Evolutionary conservation across 768 basidiomycete species (phyloP).

Genomic region (Crepidotus variabilis): DNA sequence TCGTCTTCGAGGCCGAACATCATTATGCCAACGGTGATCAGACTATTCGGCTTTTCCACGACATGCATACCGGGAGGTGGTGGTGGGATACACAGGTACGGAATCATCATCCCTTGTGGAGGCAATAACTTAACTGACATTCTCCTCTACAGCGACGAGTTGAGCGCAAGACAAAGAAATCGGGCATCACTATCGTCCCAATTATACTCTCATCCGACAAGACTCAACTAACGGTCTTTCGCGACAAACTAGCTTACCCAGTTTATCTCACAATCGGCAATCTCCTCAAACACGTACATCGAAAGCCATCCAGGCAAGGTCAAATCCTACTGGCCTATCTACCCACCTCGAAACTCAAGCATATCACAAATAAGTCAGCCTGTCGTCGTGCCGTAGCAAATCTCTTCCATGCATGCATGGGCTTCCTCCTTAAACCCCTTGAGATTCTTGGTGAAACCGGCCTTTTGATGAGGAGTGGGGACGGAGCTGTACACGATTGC

Average conservation of each 20-base stretch:
- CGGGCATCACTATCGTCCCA: not conserved
- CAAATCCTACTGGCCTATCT: slow-evolving; percentile 36
- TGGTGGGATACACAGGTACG: slow-evolving; percentile 46
- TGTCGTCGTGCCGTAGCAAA: slow-evolving; percentile 15
- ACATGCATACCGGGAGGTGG: slow-evolving; percentile 46
- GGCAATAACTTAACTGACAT: not conserved
- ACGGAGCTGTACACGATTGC: slow-evolving; percentile 23
- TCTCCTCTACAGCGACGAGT: not conserved
- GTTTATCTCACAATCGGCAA: slow-evolving; percentile 8
- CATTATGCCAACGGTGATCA: slow-evolving; percentile 27
- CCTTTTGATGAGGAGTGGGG: slow-evolving; percentile 22
- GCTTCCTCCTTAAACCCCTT: slow-evolving; percentile 12
- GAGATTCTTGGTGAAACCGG: slow-evolving; percentile 17
- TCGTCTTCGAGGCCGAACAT: slow-evolving; percentile 29
- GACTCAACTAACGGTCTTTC: not conserved
- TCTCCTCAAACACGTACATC: not conserved
- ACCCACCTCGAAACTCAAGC: slow-evolving; percentile 27
- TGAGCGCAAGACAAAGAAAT: not conserved
- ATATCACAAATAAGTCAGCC: slow-evolving; percentile 16
- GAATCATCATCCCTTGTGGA: not conserved
- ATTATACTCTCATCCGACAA: not conserved
- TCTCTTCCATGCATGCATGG: slow-evolving; percentile 31
- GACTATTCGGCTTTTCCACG: slow-evolving; percentile 26
- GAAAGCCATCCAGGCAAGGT: too few relatives aligned
- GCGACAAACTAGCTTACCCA: not conserved